Percentiles rank a stretch among this genome's conserved stretches.
Evolutionary conservation across 164 flowering plant species (phyloP).

Genomic region (Tetracentron sinense): DNA sequence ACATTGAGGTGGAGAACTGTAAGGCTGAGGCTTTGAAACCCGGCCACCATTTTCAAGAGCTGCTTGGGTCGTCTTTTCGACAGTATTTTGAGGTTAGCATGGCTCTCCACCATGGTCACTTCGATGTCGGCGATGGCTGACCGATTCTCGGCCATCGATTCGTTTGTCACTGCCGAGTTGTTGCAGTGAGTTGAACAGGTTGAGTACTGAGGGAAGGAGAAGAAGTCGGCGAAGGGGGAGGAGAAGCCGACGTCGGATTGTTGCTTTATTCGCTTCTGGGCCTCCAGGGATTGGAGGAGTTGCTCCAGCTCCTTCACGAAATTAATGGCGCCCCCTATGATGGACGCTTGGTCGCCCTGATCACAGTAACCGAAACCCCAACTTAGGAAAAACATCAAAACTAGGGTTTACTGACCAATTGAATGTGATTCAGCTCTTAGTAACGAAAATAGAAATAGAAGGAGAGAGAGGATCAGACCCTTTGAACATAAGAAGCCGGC

Average conservation of each 20-base stretch:
- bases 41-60: constrained; percentile 65
- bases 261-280: constrained; percentile 26
- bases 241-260: constrained; percentile 8
- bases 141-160: constrained; percentile 16
- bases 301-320: constrained; percentile 91
- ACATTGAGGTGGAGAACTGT: constrained; percentile 77
- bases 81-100: constrained; percentile 71
- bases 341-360: constrained; percentile 96
- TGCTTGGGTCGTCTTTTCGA: constrained; percentile 54
- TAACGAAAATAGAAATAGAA: constrained; percentile 1
- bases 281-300: constrained; percentile 56
- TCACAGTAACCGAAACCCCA: background rate
- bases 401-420: no score
- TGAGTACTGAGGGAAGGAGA: constrained; percentile 58
- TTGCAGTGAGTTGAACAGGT: constrained; percentile 15
- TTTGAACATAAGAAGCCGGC: constrained; percentile 56
- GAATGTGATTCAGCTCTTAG: no score
- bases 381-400: no score
- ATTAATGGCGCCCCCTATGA: constrained; percentile 86
- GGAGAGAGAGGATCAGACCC: constrained; percentile 29
- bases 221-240: constrained; percentile 55
- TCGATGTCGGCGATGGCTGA: constrained; percentile 63
- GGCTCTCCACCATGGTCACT: constrained; percentile 86
- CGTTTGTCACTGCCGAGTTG: background rate
- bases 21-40: constrained; percentile 52